Conservation (phyloP, 306 rosid genomes). For the Pachyrhizus erosus region DNA sequence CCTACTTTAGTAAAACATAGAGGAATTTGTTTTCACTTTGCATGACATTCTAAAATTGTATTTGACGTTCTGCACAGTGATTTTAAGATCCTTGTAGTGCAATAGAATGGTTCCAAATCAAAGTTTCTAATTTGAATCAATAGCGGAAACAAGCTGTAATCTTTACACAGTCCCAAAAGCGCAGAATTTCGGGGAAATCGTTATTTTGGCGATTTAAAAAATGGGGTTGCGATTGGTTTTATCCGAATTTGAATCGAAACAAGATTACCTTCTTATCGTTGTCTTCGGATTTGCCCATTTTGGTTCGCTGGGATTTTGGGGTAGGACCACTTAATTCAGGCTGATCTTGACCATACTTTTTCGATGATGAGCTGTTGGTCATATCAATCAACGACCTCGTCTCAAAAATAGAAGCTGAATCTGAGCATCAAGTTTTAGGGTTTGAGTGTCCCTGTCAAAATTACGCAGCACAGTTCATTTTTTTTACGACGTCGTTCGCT, state of each 20-base stretch:
- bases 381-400: conserved; percentile 41
- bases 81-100: not conserved
- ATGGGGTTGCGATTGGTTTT: conserved; percentile 32
- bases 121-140: conserved; percentile 36
- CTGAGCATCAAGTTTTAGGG: conserved; percentile 49
- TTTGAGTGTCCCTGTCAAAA: conserved; percentile 31
- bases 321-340: conserved; percentile 54
- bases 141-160: conserved; percentile 32
- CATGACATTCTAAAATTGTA: conserved; percentile 17
- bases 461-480: not conserved
- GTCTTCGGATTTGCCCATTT: conserved; percentile 73
- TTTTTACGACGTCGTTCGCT: conserved; percentile 44
- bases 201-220: conserved; percentile 28
- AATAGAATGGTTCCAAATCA: not conserved
- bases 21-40: not conserved
- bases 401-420: conserved; percentile 45
- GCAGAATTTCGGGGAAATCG: conserved; percentile 17
- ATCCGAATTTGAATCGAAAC: conserved; percentile 41
- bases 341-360: conserved; percentile 57
- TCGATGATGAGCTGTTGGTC: conserved; percentile 57
- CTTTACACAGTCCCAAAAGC: conserved; percentile 25
- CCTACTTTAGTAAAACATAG: not conserved
- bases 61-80: conserved; percentile 12
- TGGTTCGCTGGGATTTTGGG: conserved; percentile 53
- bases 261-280: conserved; percentile 63